Evolutionary conservation across 2,329 filamentous ascomycete genomes (phyloP).

Genomic region (Ophiostoma fasciatum): DNA sequence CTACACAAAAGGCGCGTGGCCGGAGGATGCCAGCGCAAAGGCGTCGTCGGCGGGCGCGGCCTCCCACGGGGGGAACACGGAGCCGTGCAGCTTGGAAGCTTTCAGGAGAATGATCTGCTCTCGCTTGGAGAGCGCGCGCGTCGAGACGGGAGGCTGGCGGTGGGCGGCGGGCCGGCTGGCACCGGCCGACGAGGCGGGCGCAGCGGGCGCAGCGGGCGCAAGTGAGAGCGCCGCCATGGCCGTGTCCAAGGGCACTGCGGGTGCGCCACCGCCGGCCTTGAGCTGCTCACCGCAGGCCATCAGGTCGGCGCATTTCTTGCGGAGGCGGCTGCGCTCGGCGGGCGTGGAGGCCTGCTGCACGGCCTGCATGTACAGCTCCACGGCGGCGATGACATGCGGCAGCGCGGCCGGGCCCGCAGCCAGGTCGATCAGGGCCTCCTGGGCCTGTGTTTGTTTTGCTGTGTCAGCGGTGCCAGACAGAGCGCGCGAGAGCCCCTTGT

Average conservation of each 20-base stretch:
- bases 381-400: constrained; percentile 58
- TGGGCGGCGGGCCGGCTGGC: not conserved
- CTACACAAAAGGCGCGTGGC: too few species aligned
- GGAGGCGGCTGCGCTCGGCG: constrained; percentile 51
- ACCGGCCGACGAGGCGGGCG: too few species aligned
- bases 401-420: constrained; percentile 42
- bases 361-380: constrained; percentile 70
- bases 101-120: constrained; percentile 67
- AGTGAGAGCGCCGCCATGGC: constrained; percentile 4
- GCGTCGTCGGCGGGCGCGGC: constrained; percentile 40
- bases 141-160: constrained; percentile 26
- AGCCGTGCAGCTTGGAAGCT: constrained; percentile 68
- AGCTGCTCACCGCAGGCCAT: constrained; percentile 61
- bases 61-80: constrained; percentile 78
- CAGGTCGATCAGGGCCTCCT: constrained; percentile 9
- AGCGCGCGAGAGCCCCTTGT: too few species aligned
- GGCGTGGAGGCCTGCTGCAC: constrained; percentile 43
- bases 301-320: constrained; percentile 53
- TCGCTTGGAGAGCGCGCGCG: constrained; percentile 46
- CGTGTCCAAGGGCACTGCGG: constrained; percentile 1
- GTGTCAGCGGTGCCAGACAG: too few species aligned
- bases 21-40: constrained; percentile 36
- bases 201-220: too few species aligned
- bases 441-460: too few species aligned
- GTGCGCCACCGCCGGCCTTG: constrained; percentile 32